Conservation (phyloP, 495 filamentous ascomycete species). For the Penicillium riverlandense region DNA sequence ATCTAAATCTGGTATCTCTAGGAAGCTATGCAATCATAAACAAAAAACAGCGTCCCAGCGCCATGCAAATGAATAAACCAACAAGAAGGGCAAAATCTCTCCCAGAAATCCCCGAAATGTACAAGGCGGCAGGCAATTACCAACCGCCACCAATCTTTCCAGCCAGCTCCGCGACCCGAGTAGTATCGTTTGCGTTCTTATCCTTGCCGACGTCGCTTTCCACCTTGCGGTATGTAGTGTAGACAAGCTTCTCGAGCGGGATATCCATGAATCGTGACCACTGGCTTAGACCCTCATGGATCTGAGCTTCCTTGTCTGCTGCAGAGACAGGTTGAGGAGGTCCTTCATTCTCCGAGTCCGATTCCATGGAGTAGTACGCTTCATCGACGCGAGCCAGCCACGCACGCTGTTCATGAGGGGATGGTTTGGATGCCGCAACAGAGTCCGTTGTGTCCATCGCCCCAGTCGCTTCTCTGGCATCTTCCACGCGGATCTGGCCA, state of each 20-base stretch:
- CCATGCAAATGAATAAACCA: constrained; percentile 13
- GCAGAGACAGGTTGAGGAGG: constrained; percentile 11
- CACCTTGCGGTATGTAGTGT: constrained; percentile 83
- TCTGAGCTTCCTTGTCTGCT: constrained; percentile 23
- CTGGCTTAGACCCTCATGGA: constrained; percentile 53
- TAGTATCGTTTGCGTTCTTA: constrained; percentile 52
- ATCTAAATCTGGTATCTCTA: constrained; percentile 11
- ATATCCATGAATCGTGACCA: constrained; percentile 70
- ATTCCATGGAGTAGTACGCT: constrained; percentile 82
- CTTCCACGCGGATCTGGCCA: constrained; percentile 85
- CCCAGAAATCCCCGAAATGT: not conserved
- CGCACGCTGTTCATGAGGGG: constrained; percentile 67
- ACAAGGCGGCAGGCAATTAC: constrained; percentile 36
- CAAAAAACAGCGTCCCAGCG: constrained; percentile 4
- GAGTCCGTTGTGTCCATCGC: constrained; percentile 9
- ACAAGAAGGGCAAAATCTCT: not conserved
- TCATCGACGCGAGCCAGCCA: constrained; percentile 88
- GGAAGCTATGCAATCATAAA: constrained; percentile 6
- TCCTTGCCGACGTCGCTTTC: constrained; percentile 91
- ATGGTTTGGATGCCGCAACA: constrained; percentile 39
- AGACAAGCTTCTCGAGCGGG: constrained; percentile 62
- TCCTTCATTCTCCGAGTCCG: constrained; percentile 35
- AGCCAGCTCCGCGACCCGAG: constrained; percentile 80
- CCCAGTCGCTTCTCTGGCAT: constrained; percentile 40
- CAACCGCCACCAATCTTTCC: constrained; percentile 92